phyloP scores from a whole-genome alignment of 768 basidiomycete genomes.

The Pleurotus sapidus region DNA sequence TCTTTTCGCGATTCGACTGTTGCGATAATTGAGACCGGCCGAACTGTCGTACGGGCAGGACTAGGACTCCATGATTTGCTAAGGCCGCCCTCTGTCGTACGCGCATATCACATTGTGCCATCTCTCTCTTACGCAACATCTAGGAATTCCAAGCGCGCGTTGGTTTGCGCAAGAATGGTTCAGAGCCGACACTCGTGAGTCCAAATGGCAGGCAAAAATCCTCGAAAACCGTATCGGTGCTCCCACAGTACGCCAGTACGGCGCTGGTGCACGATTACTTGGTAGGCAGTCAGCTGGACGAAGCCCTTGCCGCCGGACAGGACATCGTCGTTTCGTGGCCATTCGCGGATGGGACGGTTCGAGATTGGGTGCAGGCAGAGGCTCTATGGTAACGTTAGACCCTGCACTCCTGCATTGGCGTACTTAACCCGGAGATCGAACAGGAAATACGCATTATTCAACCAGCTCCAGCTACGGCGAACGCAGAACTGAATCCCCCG shows the following conservation, averaged over 20 bases:
- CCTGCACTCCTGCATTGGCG: background rate
- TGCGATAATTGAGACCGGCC: slow-evolving; percentile 76
- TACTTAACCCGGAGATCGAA: slow-evolving; percentile 7
- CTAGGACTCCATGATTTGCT: slow-evolving; percentile 81
- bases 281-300: slow-evolving; percentile 77
- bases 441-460: slow-evolving; percentile 87
- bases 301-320: slow-evolving; percentile 71
- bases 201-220: slow-evolving; percentile 23
- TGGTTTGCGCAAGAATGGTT: slow-evolving; percentile 57
- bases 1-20: slow-evolving; percentile 81
- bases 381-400: slow-evolving; percentile 68
- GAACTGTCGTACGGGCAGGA: slow-evolving; percentile 70
- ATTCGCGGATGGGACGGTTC: slow-evolving; percentile 68
- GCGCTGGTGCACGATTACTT: slow-evolving; percentile 75
- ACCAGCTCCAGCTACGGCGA: slow-evolving; percentile 69
- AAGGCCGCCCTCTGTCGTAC: slow-evolving; percentile 69
- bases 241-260: slow-evolving; percentile 38
- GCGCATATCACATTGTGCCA: slow-evolving; percentile 23
- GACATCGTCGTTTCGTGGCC: slow-evolving; percentile 81
- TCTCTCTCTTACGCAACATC: slow-evolving; percentile 8
- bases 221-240: slow-evolving; percentile 31
- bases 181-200: slow-evolving; percentile 19
- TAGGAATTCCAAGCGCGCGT: slow-evolving; percentile 83
- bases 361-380: slow-evolving; percentile 83
- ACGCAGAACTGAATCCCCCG: slow-evolving; percentile 86